Conservation (phyloP, 768 basidiomycete species). For the Suillus plorans region DNA sequence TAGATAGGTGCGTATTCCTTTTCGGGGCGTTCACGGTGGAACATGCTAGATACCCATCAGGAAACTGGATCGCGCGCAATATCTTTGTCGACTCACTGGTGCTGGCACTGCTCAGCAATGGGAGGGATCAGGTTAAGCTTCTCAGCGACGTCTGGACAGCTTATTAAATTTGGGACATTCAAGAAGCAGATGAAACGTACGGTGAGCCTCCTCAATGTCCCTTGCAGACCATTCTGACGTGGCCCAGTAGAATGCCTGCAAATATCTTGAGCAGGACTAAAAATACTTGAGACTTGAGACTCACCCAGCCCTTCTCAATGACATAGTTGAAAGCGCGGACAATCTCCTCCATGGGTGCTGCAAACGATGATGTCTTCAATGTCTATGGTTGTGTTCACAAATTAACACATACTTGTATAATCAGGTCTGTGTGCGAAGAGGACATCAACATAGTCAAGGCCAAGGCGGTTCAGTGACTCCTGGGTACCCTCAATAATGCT, state of each 20-base stretch:
- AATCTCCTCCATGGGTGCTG: conserved; percentile 50
- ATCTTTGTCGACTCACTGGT: conserved; percentile 31
- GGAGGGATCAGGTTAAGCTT: conserved; percentile 50
- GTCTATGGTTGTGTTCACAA: not conserved
- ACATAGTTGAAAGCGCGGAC: conserved; percentile 60
- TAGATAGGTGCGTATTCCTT: conserved; percentile 49
- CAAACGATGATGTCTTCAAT: conserved; percentile 3
- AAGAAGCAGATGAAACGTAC: conserved; percentile 17
- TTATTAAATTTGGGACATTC: not conserved
- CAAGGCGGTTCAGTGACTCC: conserved; percentile 48
- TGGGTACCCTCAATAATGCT: conserved; percentile 57
- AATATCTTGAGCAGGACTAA: conserved; percentile 3
- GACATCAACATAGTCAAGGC: conserved; percentile 54
- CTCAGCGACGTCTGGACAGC: conserved; percentile 43
- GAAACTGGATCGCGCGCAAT: not conserved
- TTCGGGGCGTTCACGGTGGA: conserved; percentile 56
- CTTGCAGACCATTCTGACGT: conserved; percentile 58
- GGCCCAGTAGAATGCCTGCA: conserved; percentile 44
- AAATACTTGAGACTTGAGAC: conserved; percentile 1
- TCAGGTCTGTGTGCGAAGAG: conserved; percentile 52
- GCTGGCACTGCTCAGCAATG: conserved; percentile 52
- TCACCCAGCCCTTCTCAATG: conserved; percentile 48
- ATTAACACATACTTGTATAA: conserved; percentile 25
- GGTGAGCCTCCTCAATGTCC: conserved; percentile 46
- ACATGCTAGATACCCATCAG: conserved; percentile 35